Base-by-base conservation (phyloP, 345 rosid species). In the Noccaea bulbosa region DNA sequence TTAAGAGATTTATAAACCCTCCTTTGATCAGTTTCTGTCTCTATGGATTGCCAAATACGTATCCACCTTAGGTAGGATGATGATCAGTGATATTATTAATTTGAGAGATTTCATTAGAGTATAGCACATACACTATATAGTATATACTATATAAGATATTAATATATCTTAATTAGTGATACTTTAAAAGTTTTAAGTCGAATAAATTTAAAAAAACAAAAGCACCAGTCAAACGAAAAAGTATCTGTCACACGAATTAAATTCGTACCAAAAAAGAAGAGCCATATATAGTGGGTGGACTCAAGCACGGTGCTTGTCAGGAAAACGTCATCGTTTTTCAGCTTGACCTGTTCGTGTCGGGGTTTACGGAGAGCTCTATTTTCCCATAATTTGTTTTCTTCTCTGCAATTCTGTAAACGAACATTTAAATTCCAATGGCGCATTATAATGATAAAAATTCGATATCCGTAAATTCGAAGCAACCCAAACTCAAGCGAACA, bases 381-480 rank as follows among this genome's bases (percentile, higher is more conserved):
- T 50, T 47, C 22, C 24, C 32, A 1, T 46, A 1, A 9, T 56
- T 37, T 35, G 7, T 8, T 35, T 7, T 37, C 37, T 35, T 41
- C 56, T 51, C 58, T 58, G 65, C 55, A 63, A 44, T 24, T 49
- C 44, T 49, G 46, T 44, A 17, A 52, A 69, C 4, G 64, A 63
- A 53, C 46, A 53, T 63, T 47, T 53, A 72, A 53, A 71, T 34
- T 58, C 12, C 30, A 54, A n/a, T 53, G 47, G 35, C 33, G 17
- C n/a, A 69, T 69, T 51, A 4, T 47, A 35, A 22, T 72, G 34
- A 34, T 22, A 11, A 57, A 37, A 14, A 41, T 14, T 66, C 44
- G 12, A 45, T 52, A 80, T 62, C 74, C 68, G 79, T 54, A 46
- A 65, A 69, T 56, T 58, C 49, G 27, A 62, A 78, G 66, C 69